Conservation (phyloP, 2,329 filamentous ascomycete genomes). For the Pseudogymnoascus pannorum region DNA sequence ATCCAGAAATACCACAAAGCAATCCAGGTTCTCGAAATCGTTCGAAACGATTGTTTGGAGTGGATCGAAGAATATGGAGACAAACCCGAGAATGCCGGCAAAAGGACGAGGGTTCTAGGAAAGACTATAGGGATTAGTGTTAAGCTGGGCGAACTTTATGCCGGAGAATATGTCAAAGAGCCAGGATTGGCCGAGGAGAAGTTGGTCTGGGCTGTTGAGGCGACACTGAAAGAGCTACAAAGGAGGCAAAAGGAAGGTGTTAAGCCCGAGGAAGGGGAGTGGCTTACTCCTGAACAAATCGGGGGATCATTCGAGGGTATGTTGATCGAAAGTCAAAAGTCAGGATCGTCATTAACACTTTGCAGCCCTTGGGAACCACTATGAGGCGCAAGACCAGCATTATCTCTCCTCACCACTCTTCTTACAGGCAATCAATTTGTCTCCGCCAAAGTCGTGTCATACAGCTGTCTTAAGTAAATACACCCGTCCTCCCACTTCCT, state of each 20-base stretch:
- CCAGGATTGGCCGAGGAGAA: conserved; percentile 66
- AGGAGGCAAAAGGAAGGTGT: conserved; percentile 50
- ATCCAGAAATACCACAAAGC: conserved; percentile 62
- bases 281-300: conserved; percentile 63
- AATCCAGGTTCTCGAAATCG: conserved; percentile 69
- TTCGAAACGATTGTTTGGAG: conserved; percentile 59
- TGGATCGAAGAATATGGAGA: conserved; percentile 53
- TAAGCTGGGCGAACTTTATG: conserved; percentile 80
- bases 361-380: conserved; percentile 65
- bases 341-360: conserved; percentile 23
- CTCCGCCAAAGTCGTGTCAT: conserved; percentile 60
- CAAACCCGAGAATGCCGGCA: conserved; percentile 35
- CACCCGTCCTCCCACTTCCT: neutral
- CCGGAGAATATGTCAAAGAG: conserved; percentile 67
- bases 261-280: conserved; percentile 62
- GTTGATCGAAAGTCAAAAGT: neutral
- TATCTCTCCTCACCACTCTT: conserved; percentile 81
- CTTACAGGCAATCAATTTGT: conserved; percentile 71
- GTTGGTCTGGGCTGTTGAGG: conserved; percentile 75
- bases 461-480: conserved; percentile 66
- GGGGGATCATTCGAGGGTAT: conserved; percentile 65
- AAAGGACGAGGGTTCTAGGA: conserved; percentile 59
- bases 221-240: conserved; percentile 65
- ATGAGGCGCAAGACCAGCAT: conserved; percentile 65
- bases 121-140: conserved; percentile 70